A percentile compares a stretch with the other conserved stretches of the same genome.
These are phyloP conservation scores for Trichoderma atrobrunneum DNA, from an alignment of 2,329 filamentous ascomycete genomes.

Conservation along the genomic window DNA sequence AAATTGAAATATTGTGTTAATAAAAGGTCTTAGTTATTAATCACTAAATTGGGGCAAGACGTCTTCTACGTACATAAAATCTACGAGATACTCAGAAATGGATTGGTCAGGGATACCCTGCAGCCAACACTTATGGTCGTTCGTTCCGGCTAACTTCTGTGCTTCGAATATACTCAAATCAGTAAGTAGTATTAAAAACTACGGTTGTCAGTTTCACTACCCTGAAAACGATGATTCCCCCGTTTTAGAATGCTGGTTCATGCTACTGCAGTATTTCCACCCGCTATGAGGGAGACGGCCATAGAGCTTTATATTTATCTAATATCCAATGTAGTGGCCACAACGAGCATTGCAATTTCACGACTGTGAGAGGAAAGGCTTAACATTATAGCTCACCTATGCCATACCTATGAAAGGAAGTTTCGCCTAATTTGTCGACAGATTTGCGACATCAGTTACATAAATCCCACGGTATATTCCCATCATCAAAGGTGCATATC, in stretches of 20 bases:
- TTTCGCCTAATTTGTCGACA: too few species aligned
- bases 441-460: too few species aligned
- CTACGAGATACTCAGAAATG: background rate
- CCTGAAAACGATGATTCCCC: fast-evolving
- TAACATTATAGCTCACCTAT: background rate
- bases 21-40: background rate
- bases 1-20: background rate
- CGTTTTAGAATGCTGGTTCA: background rate
- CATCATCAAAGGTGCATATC: background rate
- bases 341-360: background rate
- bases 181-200: background rate
- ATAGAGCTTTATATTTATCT: background rate
- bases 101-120: background rate
- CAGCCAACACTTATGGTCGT: background rate
- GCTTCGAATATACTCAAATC: background rate
- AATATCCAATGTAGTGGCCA: too few species aligned
- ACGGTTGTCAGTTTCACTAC: background rate
- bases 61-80: background rate
- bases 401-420: background rate
- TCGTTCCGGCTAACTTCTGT: background rate
- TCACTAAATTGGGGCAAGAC: background rate
- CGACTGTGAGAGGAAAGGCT: background rate
- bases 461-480: background rate
- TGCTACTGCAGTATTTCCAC: background rate
- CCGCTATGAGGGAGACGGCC: fast-evolving